Percentiles rank a stretch among this genome's conserved stretches.
phyloP scores from a whole-genome alignment of 1,284 basidiomycete species.

The Fistulinella staudtii region DNA sequence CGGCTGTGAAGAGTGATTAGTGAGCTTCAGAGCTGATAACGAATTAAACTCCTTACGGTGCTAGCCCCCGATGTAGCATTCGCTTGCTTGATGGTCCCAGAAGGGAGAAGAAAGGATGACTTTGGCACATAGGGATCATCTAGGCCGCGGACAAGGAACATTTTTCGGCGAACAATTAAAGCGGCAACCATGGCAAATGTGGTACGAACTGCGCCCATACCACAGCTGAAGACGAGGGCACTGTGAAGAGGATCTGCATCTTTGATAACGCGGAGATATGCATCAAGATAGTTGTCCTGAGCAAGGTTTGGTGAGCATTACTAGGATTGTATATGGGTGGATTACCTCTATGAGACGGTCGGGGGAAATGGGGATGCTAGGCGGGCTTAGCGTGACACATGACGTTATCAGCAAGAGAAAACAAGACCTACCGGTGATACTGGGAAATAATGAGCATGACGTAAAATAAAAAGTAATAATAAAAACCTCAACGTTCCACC shows the following conservation, averaged over 20 bases:
- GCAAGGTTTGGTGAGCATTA: conserved; percentile 34
- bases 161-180: conserved; percentile 82
- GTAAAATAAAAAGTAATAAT: conserved; percentile 3
- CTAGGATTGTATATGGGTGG: neutral
- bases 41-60: conserved; percentile 37
- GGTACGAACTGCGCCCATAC: conserved; percentile 94
- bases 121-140: conserved; percentile 67
- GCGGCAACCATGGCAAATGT: conserved; percentile 98
- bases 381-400: conserved; percentile 7
- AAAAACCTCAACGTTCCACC: conserved; percentile 84
- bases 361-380: conserved; percentile 89
- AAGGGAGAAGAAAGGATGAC: conserved; percentile 27
- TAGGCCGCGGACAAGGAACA: conserved; percentile 73
- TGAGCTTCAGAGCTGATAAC: neutral
- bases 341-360: conserved; percentile 79
- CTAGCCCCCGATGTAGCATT: conserved; percentile 38
- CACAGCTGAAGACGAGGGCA: conserved; percentile 93
- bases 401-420: neutral
- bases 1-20: conserved; percentile 22
- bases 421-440: conserved; percentile 57
- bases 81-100: conserved; percentile 16
- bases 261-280: conserved; percentile 83
- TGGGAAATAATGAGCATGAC: conserved; percentile 20
- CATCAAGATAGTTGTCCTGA: conserved; percentile 95
- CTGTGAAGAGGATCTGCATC: conserved; percentile 78